Percentiles rank a stretch among this genome's conserved stretches.
These are phyloP conservation scores for Tricholoma bakamatsutake DNA, from an alignment of 768 basidiomycete genomes.

Conservation along the genomic window DNA sequence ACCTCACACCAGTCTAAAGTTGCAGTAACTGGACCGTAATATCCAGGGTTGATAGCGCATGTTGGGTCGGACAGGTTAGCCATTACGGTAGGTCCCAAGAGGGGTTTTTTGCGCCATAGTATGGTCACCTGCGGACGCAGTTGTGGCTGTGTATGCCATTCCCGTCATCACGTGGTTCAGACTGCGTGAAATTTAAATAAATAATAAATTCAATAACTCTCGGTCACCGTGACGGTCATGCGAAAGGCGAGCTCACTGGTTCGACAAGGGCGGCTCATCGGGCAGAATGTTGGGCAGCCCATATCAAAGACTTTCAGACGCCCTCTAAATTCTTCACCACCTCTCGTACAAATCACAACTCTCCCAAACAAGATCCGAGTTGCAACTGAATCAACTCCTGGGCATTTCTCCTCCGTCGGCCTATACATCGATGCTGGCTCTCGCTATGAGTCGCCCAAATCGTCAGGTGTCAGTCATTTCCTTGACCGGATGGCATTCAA, in stretches of 20 bases:
- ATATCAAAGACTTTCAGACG: conserved; percentile 16
- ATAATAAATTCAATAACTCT: not conserved
- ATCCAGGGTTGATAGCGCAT: conserved; percentile 34
- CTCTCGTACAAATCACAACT: conserved; percentile 64
- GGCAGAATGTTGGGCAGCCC: not conserved
- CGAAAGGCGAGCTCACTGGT: conserved; percentile 34
- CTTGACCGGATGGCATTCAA: conserved; percentile 96
- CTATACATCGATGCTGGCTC: conserved; percentile 93
- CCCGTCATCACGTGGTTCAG: not conserved
- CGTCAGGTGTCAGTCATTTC: conserved; percentile 84
- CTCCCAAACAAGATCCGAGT: conserved; percentile 89
- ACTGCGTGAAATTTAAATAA: not conserved
- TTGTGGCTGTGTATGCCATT: too few species aligned
- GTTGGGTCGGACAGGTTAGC: conserved; percentile 6
- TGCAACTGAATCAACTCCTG: conserved; percentile 85
- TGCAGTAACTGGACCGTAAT: conserved; percentile 63
- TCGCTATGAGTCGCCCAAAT: conserved; percentile 72
- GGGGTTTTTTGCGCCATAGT: not conserved
- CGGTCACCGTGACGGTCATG: conserved; percentile 27
- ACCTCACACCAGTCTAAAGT: conserved; percentile 76
- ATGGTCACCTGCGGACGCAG: too few species aligned
- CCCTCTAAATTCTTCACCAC: conserved; percentile 15
- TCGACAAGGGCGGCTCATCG: conserved; percentile 25
- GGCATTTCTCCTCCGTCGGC: conserved; percentile 92
- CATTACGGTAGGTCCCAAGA: not conserved